phyloP scores from a whole-genome alignment of 495 filamentous ascomycete species.

The Aspergillus taichungensis region DNA sequence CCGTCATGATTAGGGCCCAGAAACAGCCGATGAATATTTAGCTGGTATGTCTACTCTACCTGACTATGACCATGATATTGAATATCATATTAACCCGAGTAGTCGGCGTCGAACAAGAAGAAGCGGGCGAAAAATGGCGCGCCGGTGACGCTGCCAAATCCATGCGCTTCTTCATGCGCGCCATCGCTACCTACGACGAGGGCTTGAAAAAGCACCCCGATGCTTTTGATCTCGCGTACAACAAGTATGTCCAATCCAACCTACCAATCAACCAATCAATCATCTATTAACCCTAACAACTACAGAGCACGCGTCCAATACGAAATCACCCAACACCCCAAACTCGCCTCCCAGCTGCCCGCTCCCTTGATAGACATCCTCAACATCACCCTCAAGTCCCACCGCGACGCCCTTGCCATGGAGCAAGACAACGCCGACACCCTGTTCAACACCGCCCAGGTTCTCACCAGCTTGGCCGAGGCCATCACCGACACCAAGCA shows the following conservation, averaged over 20 bases:
- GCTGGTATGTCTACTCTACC: conserved; percentile 29
- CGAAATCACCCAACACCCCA: conserved; percentile 53
- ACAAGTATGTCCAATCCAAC: conserved; percentile 43
- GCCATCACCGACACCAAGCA: conserved; percentile 40
- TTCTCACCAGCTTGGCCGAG: conserved; percentile 57
- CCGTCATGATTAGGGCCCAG: conserved; percentile 32
- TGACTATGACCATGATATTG: conserved; percentile 1
- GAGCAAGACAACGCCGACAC: conserved; percentile 54
- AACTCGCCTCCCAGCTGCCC: conserved; percentile 45
- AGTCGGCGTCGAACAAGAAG: conserved; percentile 61
- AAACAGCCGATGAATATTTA: conserved; percentile 54
- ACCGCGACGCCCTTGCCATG: conserved; percentile 48
- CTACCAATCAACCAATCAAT: not conserved
- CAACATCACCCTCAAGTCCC: conserved; percentile 48
- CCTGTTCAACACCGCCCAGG: conserved; percentile 62
- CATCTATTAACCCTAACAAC: conserved; percentile 7
- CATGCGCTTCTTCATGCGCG: conserved; percentile 56
- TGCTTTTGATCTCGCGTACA: conserved; percentile 65
- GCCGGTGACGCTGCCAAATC: conserved; percentile 63
- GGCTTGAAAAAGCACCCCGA: conserved; percentile 47
- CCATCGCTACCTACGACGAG: conserved; percentile 56
- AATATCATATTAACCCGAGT: conserved; percentile 6
- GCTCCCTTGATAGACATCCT: conserved; percentile 43
- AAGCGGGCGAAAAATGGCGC: conserved; percentile 65
- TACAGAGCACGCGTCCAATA: conserved; percentile 54